Evolutionary conservation across 768 basidiomycete species (phyloP), one percentile per base, ranked within the genome.

Genomic region (Tubosaeta sp.): DNA sequence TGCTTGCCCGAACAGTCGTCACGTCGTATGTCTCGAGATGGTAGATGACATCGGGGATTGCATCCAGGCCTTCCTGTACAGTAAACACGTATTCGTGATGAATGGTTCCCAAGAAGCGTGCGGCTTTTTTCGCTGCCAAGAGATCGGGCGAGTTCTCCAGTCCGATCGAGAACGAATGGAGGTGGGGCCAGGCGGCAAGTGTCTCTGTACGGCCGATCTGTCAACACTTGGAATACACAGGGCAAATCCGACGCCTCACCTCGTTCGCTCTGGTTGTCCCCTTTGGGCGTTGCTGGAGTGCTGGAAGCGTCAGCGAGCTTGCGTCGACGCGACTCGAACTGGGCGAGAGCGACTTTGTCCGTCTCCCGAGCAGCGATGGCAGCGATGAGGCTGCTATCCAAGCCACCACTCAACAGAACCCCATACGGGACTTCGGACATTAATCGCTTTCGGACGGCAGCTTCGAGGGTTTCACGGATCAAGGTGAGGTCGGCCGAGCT

Each of bases 401-500:
- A 73, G 19, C 96, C 96, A 42, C 96, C 96, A 54, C 88, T 92
- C 51, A 99, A 80, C 36, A 99, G 78, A 14, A 99, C 96, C 52
- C 96, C 96, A 59, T 94, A 99, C 3, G 96, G 96, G 11, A 98
- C 96, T 70, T 99, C 96, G 27, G 88, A 89, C 96, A 99, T 99
- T 18, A 99, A 73, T 43, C 96, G 79, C 69, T 98, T 99, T 61
- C 84, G 80, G 44, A 99, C 96, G 13, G 96, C 91, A 27, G 79
- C 85, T 71, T 98, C 96, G 25, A 99, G 77, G 0, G 85, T 78
- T 66, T 90, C 83, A 36, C 94, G 82, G 29, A 99, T 69, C 21
- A 79, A 69, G 7, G 76, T 85, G 39, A 87, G 71, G 67, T 98
- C 82, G 12, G 77, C 80, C 6, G 78, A 58, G 29, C 71, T 76